Evolutionary conservation across 768 basidiomycete genomes (phyloP), one percentile per base, ranked within the genome.

Genomic region (Boletus tomentosulus): DNA sequence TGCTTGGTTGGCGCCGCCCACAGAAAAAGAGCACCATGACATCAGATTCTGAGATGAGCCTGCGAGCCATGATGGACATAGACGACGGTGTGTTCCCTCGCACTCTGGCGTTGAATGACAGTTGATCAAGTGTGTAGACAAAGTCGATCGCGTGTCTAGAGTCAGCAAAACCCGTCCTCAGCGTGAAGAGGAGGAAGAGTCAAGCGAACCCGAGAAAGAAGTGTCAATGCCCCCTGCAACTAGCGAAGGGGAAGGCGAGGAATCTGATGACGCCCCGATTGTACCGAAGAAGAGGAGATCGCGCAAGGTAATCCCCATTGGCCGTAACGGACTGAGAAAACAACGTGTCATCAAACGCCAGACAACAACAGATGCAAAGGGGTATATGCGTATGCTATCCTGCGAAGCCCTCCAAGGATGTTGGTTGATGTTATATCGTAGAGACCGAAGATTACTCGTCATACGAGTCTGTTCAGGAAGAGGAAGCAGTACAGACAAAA

Each of bases 371-470:
- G 85, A 87, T 57, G 80, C 74, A 0, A 85, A 87, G 66, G 90
- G 91, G 8, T 91, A 89, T 57, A 84, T 81, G 70, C 78, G 89
- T 90, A 64, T 50, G 79, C 71, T 15, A 35, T 54, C 12, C 28
- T 15, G n/a, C 8, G 9, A 5, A 47, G 38, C 25, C 50, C 50
- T 50, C 7, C 12, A 31, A 10, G 19, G 13, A 34, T 2, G 28
- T 46, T 33, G 49, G 35, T 55, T 33, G 24, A 59, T 50, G 45
- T 10, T 19, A 27, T 38, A 10, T 42, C 48, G 1, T 58, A 92
- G 90, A 80, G 15, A 85, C 78, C 35, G 85, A 89, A 64, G 90
- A 92, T 64, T 87, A 88, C 64, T 87, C 87, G 7, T 82, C 82
- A 16, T 92, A 88, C 63, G 89, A 92, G 69, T 89, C 88, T 9